Evolutionary conservation across 1,284 basidiomycete species (phyloP).

Genomic region (Irpex rosettiformis): DNA sequence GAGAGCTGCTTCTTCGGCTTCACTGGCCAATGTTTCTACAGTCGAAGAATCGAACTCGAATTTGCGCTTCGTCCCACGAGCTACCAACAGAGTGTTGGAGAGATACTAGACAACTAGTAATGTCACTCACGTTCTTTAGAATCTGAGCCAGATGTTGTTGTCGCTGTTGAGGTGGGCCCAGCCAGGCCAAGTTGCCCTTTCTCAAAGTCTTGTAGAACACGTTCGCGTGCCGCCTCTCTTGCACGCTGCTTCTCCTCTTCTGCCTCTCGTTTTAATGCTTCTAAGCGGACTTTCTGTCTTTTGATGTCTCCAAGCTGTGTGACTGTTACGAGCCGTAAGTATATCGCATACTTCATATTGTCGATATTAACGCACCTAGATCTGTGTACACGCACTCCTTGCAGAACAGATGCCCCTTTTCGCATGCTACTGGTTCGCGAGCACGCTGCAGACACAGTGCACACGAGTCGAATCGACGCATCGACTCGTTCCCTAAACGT

Average conservation of each 20-base stretch:
- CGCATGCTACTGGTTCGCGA: conserved; percentile 76
- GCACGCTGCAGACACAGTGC: conserved; percentile 80
- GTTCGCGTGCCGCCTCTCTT: conserved; percentile 71
- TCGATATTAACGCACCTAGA: conserved; percentile 49
- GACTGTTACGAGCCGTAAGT: conserved; percentile 39
- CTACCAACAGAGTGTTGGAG: conserved; percentile 27
- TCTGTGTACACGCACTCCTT: conserved; percentile 83
- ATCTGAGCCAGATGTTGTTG: conserved; percentile 36
- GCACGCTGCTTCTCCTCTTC: conserved; percentile 69
- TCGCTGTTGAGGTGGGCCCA: conserved; percentile 19
- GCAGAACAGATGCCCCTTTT: conserved; percentile 87
- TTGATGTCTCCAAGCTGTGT: conserved; percentile 91
- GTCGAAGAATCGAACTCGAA: conserved; percentile 72
- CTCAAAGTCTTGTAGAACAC: conserved; percentile 86
- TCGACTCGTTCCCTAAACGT: conserved; percentile 86
- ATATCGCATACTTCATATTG: conserved; percentile 5
- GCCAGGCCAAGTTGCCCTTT: conserved; percentile 71
- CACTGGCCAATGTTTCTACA: conserved; percentile 67
- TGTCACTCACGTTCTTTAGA: conserved; percentile 33
- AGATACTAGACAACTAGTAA: not conserved
- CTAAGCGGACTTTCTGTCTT: conserved; percentile 74
- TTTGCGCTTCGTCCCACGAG: conserved; percentile 65
- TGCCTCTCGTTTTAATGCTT: conserved; percentile 69
- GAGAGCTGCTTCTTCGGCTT: conserved; percentile 85
- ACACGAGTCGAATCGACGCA: conserved; percentile 87